Conservation (phyloP, 768 basidiomycete species). For the Asterophora lycoperdoides region DNA sequence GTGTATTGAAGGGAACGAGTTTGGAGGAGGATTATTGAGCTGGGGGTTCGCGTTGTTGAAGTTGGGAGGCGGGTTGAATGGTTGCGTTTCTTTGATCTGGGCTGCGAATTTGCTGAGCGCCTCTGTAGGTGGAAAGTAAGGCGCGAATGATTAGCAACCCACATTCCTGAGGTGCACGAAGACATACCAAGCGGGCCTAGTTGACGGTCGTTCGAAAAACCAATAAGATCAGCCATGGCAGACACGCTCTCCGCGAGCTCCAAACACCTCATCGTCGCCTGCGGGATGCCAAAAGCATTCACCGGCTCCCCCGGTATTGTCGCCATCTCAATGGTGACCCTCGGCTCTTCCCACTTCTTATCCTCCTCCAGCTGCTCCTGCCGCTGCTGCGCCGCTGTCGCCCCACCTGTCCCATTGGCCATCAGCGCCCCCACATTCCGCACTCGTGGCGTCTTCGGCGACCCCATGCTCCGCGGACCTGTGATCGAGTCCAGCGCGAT, state of each 20-base stretch:
- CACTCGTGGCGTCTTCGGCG: slow-evolving; percentile 34
- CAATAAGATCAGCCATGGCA: slow-evolving; percentile 75
- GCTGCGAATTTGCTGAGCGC: slow-evolving; percentile 38
- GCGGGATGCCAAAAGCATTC: slow-evolving; percentile 84
- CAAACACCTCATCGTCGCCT: slow-evolving; percentile 85
- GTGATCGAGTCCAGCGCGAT: slow-evolving; percentile 61
- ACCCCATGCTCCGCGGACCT: slow-evolving; percentile 43
- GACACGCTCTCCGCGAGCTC: slow-evolving; percentile 83
- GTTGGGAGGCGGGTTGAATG: slow-evolving; percentile 17
- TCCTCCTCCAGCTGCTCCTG: slow-evolving; percentile 44
- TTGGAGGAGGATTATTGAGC: slow-evolving; percentile 4
- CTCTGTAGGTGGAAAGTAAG: slow-evolving; percentile 24
- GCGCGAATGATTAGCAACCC: slow-evolving; percentile 1
- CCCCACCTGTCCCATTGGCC: slow-evolving; percentile 18
- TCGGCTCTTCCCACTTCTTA: slow-evolving; percentile 63
- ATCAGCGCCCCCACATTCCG: slow-evolving; percentile 23
- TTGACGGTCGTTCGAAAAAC: slow-evolving; percentile 48
- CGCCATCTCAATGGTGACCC: slow-evolving; percentile 54
- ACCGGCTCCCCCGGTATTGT: slow-evolving; percentile 80
- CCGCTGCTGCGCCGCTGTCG: slow-evolving; percentile 8
- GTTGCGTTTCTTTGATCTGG: slow-evolving; percentile 35
- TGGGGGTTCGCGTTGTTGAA: slow-evolving; percentile 5
- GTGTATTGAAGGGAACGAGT: slow-evolving; percentile 15
- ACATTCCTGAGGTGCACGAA: slow-evolving; percentile 13
- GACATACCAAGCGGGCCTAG: slow-evolving; percentile 65